A percentile compares a stretch with the other conserved stretches of the same genome.
phyloP scores from a whole-genome alignment of 2,329 filamentous ascomycete species.

The Aspergillus intermedius region DNA sequence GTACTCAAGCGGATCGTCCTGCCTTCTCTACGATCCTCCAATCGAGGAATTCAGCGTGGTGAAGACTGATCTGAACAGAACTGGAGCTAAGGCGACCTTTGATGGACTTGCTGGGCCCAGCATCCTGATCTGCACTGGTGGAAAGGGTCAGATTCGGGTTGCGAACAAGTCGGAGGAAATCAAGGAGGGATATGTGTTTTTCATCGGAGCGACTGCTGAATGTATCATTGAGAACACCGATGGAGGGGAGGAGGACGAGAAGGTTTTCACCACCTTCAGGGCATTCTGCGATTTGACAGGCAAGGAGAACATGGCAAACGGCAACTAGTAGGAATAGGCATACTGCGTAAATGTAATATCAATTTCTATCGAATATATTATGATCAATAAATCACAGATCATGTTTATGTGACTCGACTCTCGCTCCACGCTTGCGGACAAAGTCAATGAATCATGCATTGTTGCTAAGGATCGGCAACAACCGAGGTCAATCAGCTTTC shows the following conservation, averaged over 20 bases:
- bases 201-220: slow-evolving; percentile 83
- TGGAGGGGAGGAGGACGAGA: slow-evolving; percentile 49
- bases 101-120: slow-evolving; percentile 82
- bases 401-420: too few relatives aligned
- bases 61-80: slow-evolving; percentile 63
- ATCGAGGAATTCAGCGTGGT: slow-evolving; percentile 95
- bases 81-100: slow-evolving; percentile 77
- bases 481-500: slow-evolving; percentile 5
- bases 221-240: slow-evolving; percentile 63
- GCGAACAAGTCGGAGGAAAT: slow-evolving; percentile 73
- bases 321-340: slow-evolving; percentile 16
- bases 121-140: slow-evolving; percentile 83
- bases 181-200: slow-evolving; percentile 68
- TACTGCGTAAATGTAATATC: not conserved
- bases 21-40: slow-evolving; percentile 81
- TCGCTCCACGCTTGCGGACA: not conserved
- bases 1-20: slow-evolving; percentile 69
- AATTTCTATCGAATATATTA: too few relatives aligned
- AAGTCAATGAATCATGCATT: slow-evolving; percentile 7
- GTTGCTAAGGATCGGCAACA: slow-evolving; percentile 2
- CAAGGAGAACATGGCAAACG: slow-evolving; percentile 35
- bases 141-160: slow-evolving; percentile 75
- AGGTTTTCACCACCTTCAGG: slow-evolving; percentile 81
- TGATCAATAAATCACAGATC: too few relatives aligned
- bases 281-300: slow-evolving; percentile 80